Base-by-base conservation (phyloP, 768 basidiomycete genomes). In the Macrolepiota albuminosa region DNA sequence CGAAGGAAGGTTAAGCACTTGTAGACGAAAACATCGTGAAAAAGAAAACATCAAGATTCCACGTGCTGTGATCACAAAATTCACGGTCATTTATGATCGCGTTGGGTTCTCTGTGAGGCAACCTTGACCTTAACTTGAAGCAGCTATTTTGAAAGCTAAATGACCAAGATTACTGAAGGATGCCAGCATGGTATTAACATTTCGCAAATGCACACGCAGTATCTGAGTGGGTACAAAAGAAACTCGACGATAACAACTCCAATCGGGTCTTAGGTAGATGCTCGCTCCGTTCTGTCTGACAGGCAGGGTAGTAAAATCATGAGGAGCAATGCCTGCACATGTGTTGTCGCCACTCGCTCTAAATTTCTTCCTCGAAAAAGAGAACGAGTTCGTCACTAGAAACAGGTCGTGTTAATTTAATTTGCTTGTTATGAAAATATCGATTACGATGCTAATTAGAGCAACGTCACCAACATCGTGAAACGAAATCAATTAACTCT, bases 381-480 rank as follows among this genome's bases (percentile, higher is more conserved):
- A 31, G 4, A 16, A 42, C 39, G 18, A 43, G 26, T 13, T 10
- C 31, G 39, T 7, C 11, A 3, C 6, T 31, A 7, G 9, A 21
- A 29, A 79, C 94, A 79, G 73, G 89, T 24, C n/a, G 24, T 13
- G 74, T 89, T 91, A 66, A 67, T 77, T 73, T n/a, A 48, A 47
- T 54, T 54, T 31, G 42, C 14, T 59, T 55, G 40, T 24, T 24
- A 56, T 7, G 33, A 50, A 7, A n/a, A 36, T 10, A 43, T 52
- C 47, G 29, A 37, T 53, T 53, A 29, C 40, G 46, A 37, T 34
- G 24, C 16, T 18, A 31, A 54, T n/a, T 21, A 59, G 47, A 53
- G 36, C 52, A n/a, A 51, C 45, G 51, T 49, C 57, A 54, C 60
- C 48, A 33, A 54, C 61, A 34, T 57, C 24, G 45, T 37, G 36